Conservation (phyloP, 2,329 filamentous ascomycete species). For the Exophiala oligosperma region DNA sequence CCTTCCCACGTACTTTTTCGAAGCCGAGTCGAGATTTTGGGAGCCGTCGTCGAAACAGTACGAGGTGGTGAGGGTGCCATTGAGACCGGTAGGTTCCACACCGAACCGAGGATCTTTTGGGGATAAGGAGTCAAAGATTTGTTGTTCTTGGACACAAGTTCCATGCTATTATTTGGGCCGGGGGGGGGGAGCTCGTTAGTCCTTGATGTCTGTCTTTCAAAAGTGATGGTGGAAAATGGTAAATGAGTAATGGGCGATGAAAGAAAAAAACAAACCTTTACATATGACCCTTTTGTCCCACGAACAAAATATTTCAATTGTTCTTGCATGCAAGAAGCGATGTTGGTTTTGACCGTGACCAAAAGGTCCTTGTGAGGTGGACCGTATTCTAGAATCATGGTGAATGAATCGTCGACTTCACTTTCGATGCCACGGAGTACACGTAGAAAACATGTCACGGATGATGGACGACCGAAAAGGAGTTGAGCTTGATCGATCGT, state of each 20-base stretch:
- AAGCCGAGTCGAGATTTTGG: slow-evolving; percentile 7
- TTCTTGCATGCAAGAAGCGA: slow-evolving; percentile 65
- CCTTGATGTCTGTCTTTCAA: background rate
- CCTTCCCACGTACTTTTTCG: slow-evolving; percentile 9
- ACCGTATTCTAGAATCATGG: slow-evolving; percentile 66
- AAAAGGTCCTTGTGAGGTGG: slow-evolving; percentile 52
- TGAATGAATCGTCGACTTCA: slow-evolving; percentile 51
- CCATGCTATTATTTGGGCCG: slow-evolving; percentile 4
- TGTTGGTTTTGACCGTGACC: slow-evolving; percentile 67
- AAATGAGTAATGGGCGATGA: background rate
- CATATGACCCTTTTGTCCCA: slow-evolving; percentile 71
- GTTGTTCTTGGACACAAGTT: slow-evolving; percentile 64
- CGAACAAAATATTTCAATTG: slow-evolving; percentile 77
- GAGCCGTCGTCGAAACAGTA: slow-evolving; percentile 1
- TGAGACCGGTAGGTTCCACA: slow-evolving; percentile 57
- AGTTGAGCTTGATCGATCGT: slow-evolving; percentile 72
- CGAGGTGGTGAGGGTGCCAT: slow-evolving; percentile 53
- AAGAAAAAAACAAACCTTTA: slow-evolving; percentile 48
- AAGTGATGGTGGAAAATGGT: background rate
- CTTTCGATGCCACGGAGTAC: slow-evolving; percentile 62
- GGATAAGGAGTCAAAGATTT: slow-evolving; percentile 63
- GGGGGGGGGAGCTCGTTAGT: background rate
- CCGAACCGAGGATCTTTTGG: slow-evolving; percentile 65
- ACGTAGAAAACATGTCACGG: slow-evolving; percentile 65
- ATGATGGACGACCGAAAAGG: slow-evolving; percentile 66